phyloP scores from a whole-genome alignment of 129 eudicot species.

The Pseudognaphalium luteoalbum region DNA sequence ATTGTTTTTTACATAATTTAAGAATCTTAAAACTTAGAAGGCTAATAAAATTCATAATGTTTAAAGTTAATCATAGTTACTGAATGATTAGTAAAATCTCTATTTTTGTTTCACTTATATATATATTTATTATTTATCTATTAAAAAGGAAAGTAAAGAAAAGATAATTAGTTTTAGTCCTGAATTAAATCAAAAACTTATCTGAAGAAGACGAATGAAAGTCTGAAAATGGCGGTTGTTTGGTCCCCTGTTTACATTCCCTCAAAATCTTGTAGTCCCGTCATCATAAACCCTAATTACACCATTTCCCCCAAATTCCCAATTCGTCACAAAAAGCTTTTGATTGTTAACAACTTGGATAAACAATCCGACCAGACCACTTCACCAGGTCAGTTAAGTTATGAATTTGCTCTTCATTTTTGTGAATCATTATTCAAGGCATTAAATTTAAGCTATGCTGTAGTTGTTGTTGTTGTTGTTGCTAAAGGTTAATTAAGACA shows the following conservation, averaged over 20 bases:
- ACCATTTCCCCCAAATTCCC: constrained; percentile 11
- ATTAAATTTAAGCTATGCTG: neutral
- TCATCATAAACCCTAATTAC: constrained; percentile 30
- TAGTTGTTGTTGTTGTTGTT: neutral
- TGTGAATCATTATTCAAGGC: neutral
- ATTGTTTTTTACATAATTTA: too few relatives aligned
- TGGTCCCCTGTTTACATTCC: constrained; percentile 17
- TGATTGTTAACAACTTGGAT: constrained; percentile 24
- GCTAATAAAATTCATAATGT: too few relatives aligned
- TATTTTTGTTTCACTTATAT: too few relatives aligned
- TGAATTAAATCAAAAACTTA: too few relatives aligned
- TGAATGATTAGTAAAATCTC: too few relatives aligned
- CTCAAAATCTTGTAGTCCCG: constrained; percentile 7
- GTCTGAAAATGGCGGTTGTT: constrained; percentile 30
- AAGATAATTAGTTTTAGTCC: too few relatives aligned
- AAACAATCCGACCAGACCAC: constrained; percentile 27
- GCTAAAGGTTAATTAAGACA: neutral
- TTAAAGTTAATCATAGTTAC: too few relatives aligned
- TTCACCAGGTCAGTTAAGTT: constrained; percentile 32
- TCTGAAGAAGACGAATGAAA: too few relatives aligned
- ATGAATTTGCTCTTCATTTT: neutral
- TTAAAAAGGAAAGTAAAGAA: too few relatives aligned
- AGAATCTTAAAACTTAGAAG: too few relatives aligned
- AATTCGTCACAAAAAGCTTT: constrained; percentile 8
- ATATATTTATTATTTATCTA: too few relatives aligned